Percentiles rank a stretch among this genome's conserved stretches.
phyloP scores from a whole-genome alignment of 1,139 yeast genomes.

The Geotrichum histeridarum region DNA sequence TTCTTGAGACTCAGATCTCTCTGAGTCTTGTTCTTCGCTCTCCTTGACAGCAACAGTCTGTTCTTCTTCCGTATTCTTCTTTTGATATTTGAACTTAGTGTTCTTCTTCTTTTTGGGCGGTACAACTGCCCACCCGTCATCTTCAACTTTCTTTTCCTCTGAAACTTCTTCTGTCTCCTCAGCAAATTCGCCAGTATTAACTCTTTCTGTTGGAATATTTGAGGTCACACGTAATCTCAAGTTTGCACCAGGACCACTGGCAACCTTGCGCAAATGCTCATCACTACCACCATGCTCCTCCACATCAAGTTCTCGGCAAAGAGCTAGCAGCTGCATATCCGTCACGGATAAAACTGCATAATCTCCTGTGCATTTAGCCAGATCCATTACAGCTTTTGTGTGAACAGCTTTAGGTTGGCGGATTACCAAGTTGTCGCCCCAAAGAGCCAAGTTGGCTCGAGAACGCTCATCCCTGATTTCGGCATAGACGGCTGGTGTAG shows the following conservation, averaged over 20 bases:
- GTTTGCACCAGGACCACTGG: conserved; percentile 12
- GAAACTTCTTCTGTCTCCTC: conserved; percentile 21
- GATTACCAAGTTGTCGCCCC: conserved; percentile 55
- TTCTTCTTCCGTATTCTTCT: conserved; percentile 9
- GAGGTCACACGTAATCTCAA: conserved; percentile 15
- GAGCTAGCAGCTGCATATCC: conserved; percentile 87
- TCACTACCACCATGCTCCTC: conserved; percentile 55
- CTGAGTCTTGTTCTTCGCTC: background rate
- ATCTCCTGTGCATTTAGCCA: conserved; percentile 90
- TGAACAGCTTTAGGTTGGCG: conserved; percentile 71
- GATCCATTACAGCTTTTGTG: conserved; percentile 61
- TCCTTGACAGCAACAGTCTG: conserved; percentile 6
- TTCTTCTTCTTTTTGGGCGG: conserved; percentile 21
- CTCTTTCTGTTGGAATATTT: conserved; percentile 12
- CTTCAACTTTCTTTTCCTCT: conserved; percentile 24
- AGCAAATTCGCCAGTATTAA: conserved; percentile 13
- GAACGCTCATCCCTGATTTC: conserved; percentile 87
- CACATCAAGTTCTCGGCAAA: conserved; percentile 79
- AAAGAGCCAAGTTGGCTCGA: conserved; percentile 64
- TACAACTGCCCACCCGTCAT: conserved; percentile 35
- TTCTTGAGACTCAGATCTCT: conserved; percentile 14
- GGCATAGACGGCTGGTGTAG: conserved; percentile 85
- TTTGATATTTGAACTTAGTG: conserved; percentile 14
- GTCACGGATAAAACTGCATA: conserved; percentile 78
- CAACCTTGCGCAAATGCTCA: conserved; percentile 46